Base-by-base conservation (phyloP, 345 rosid species). In the Moringa oleifera region DNA sequence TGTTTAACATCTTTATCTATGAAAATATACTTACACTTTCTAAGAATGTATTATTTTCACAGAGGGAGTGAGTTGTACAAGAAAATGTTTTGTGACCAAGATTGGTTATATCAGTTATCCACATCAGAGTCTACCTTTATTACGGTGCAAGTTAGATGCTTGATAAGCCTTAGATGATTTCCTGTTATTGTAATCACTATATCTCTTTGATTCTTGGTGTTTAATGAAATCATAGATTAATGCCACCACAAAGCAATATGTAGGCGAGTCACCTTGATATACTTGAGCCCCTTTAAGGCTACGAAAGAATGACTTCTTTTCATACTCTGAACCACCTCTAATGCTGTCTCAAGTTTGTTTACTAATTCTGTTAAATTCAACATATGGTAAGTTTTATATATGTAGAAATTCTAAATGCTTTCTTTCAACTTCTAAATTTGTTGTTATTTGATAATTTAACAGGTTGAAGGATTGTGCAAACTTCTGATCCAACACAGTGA, bases 391-490 rank as follows among this genome's bases (percentile, higher is more conserved):
- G 47, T 41, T 22, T 25, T 36, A 33, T 61, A 24, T 41, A 18
- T 33, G 20, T 13, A 18, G 28, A 3, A 28, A 68, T 58, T 28
- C 21, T 49, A n/a, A 68, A 20, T 20, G 46, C 46, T 59, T 41
- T 53, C 61, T 6, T 31, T 58, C 51, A 19, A 24, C 23, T 9
- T 13, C 51, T 60, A 21, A 45, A 53, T 59, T 62, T 45, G 37
- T 65, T 61, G 25, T n/a, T 25, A 33, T 4, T 53, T 51, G 46
- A 62, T 67, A 24, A 52, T 75, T 64, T 66, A 37, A 51, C 85
- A 90, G 98, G 88, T 85, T 68, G 79, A 77, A 61, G 87, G 84
- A 53, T 77, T 86, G 69, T 82, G 89, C 84, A 73, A 80, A 59
- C 84, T 93, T 71, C 72, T 90, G 76, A 63, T 65, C 61, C 89